Conservation (phyloP, 2,329 filamentous ascomycete genomes). For the Pseudogymnoascus sp. region DNA sequence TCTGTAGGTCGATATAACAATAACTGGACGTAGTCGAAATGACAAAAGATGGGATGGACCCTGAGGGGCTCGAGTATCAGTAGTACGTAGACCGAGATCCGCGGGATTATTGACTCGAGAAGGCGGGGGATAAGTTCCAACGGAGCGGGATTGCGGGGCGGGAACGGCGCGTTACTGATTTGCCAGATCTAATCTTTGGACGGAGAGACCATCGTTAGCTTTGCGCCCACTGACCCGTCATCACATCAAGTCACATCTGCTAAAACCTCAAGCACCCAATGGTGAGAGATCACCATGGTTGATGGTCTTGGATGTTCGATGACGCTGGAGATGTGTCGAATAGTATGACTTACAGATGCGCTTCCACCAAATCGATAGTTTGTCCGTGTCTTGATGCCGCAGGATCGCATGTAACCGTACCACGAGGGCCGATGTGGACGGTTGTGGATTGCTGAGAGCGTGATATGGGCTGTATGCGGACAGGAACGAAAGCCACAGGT, state of each 20-base stretch:
- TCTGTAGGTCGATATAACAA: background rate
- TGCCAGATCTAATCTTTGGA: constrained; percentile 3
- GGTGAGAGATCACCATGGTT: background rate
- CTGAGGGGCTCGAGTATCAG: background rate
- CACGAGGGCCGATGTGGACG: background rate
- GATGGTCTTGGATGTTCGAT: background rate
- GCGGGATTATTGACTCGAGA: background rate
- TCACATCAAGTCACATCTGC: background rate
- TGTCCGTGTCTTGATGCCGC: background rate
- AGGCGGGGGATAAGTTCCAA: background rate
- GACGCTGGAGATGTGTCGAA: background rate
- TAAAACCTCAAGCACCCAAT: background rate
- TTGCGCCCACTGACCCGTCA: background rate
- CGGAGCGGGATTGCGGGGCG: constrained; percentile 6
- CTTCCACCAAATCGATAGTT: background rate
- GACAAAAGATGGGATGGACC: background rate
- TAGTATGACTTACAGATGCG: constrained; percentile 5
- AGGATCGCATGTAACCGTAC: background rate
- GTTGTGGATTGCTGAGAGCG: background rate
- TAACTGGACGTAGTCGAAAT: background rate
- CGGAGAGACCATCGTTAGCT: background rate
- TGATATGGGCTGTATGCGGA: constrained; percentile 1
- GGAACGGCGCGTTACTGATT: background rate
- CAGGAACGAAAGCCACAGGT: background rate
- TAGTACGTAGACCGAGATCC: background rate